Base-by-base conservation (phyloP, 805 yeast species). In the Wickerhamiella hasegawae region DNA sequence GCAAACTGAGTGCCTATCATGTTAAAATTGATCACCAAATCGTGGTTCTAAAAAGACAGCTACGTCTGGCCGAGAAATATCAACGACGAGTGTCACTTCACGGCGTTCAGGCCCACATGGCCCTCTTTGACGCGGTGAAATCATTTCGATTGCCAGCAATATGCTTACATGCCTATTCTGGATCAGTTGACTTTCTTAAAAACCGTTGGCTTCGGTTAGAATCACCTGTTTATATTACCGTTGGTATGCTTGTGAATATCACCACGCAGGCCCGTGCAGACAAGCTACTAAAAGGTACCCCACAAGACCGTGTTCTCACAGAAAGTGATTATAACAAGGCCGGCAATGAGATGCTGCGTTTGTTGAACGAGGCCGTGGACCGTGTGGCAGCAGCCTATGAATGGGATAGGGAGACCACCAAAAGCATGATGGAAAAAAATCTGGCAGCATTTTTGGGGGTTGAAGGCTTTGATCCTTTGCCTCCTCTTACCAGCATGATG, bases 151-250 rank as follows among this genome's bases (percentile, higher is more conserved):
- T 26, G 28, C 49, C 46, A 14, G 20, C 32, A 10, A 54, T 84
- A 1, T 71, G 81, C 26, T 61, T 90, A 18, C 97, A 87, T 51
- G 82, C 95, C 0, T 90, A 73, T 53, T 71, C 83, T 5, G 97
- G 97, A 1, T 76, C 93, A 2, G 42, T 63, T 0, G 94, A 83
- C 29, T 82, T 53, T 32, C 42, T 51, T 17, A 34, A 33, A 4
- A 38, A 42, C 18, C 39, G 42, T 28, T 54, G 54, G 55, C 43
- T 39, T 12, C 33, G 31, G 28, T 35, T 45, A 22, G 18, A 30
- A n/a, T 11, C 42, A 5, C 44, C 48, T 6, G 54, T 73, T 3
- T 66, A 44, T 41, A 69, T 74, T 35, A 72, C 80, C 12, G 57
- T 71, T n/a, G 69, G 78, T 8, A 48, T 61, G 28, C 58, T 64